Evolutionary conservation across 1,284 basidiomycete species (phyloP), one percentile per base, ranked within the genome.

Genomic region (Hortiboletus rubellus): DNA sequence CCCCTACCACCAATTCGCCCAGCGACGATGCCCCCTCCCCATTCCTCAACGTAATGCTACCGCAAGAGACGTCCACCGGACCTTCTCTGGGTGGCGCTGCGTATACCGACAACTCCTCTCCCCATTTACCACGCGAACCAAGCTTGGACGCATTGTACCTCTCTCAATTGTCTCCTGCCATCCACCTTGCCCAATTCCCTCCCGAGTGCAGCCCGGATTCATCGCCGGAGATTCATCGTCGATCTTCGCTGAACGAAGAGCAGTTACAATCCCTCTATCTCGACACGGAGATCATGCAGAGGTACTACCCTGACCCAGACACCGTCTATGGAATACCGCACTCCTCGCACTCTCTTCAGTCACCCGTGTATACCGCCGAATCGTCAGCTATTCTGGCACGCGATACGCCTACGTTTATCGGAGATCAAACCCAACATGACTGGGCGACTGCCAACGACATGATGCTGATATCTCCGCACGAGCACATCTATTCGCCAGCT

Each of bases 221-320:
- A 7, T 57, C 60, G 1, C 64, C 66, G 7, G 59, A 67, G 22
- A 48, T 46, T 5, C 57, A 61, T 5, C 55, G 50, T 15, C 59
- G 63, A 37, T 41, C 57, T 24, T 66, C 62, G 5, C 34, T 68
- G 8, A 66, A 62, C 0, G 69, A 72, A 22, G 71, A 71, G 4
- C 60, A 58, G 6, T 12, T 71, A 5, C 68, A 59, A 22, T 31
- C 62, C 15, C n/a, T 66, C 15, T 73, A 66, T 46, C 57, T 72
- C 22, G 61, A 67, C 42, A 11, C 61, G 7, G 62, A 66, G 24
- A 8, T 60, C 51, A 61, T 73, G 58, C 52, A 51, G 44, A 53
- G 49, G 30, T 73, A 68, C 49, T 71, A 59, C 36, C n/a, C 54
- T 10, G 58, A 64, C 6, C 57, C 57, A 18, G 64, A 66, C 30